Base-by-base conservation (phyloP, 108 stramenopile species). In the Nitzschia sp. region DNA sequence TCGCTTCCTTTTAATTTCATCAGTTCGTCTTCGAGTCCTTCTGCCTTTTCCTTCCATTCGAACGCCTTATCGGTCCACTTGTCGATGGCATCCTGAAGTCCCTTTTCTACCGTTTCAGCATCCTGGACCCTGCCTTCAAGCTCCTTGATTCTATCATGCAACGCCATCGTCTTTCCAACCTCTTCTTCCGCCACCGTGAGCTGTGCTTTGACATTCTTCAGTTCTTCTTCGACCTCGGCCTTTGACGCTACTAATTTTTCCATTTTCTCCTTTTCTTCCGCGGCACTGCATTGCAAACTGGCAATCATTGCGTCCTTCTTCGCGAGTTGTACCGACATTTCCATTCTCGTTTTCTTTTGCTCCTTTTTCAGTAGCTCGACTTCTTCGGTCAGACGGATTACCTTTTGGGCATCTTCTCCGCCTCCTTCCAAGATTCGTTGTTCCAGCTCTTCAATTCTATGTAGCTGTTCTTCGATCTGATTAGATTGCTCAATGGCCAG, bases 51-150 rank as follows among this genome's bases (percentile, higher is more conserved):
- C 30, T 59, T 75, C 74, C 74, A 75, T 19, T 46, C 56, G 31
- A 57, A 70, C 1, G 69, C 59, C 46, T 59, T 70, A 19, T 70
- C 69, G 45, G 69, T 70, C 69, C 69, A 70, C 30, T 32, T 38
- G 18, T 17, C 9, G 23, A 70, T 42, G 38, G 38, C 38, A 42
- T 6, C 38, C 13, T 42, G 38, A 42, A 42, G 38, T 13, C 38
- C 38, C 13, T 42, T 42, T 13, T 42, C 38, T 6, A 42, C 38
- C 6, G 38, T 42, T 13, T 42, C 38, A 13, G 38, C 38, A 42
- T 42, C 38, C 38, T 9, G 13, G 38, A 42, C 38, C 38, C 38
- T 6, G 9, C 9, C 13, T 13, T 42, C 38, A 9, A 42, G 38
- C 13, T 42, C 38, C 13, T 42, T 42, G 38, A 42, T 42, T 13